Evolutionary conservation across 805 yeast genomes (phyloP).

Genomic region (Henningerozyma blattae): DNA sequence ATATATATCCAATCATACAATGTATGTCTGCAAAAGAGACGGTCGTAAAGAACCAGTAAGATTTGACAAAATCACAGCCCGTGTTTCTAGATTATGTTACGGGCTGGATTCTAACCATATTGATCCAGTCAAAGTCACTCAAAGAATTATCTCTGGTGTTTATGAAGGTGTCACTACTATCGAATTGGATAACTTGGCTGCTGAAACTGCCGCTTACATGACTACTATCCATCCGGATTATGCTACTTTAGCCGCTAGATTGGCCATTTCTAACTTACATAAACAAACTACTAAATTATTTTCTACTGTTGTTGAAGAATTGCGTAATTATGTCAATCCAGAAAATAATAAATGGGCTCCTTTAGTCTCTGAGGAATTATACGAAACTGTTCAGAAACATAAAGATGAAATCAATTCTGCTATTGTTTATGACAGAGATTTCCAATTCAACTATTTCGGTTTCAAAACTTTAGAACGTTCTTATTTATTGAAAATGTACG

Average conservation of each 20-base stretch:
- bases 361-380: constrained; percentile 53
- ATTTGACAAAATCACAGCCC: constrained; percentile 90
- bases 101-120: constrained; percentile 81
- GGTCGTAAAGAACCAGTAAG: constrained; percentile 90
- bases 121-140: constrained; percentile 86
- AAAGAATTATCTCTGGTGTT: constrained; percentile 67
- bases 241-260: constrained; percentile 84
- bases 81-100: constrained; percentile 82
- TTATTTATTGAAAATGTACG: constrained; percentile 52
- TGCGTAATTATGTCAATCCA: constrained; percentile 67
- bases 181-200: constrained; percentile 68
- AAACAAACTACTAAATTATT: constrained; percentile 78
- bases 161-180: constrained; percentile 88
- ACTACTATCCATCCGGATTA: constrained; percentile 96
- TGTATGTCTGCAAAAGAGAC: constrained; percentile 83
- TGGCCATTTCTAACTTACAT: constrained; percentile 84
- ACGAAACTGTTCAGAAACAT: constrained; percentile 47
- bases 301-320: constrained; percentile 53
- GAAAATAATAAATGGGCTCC: constrained; percentile 43
- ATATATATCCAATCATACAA: too few relatives aligned
- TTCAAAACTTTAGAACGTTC: constrained; percentile 80
- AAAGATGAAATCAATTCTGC: constrained; percentile 56
- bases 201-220: constrained; percentile 93
- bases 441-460: constrained; percentile 69
- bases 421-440: constrained; percentile 64